Base-by-base conservation (phyloP, 139 green algal genomes). In the Closterium sp. region DNA sequence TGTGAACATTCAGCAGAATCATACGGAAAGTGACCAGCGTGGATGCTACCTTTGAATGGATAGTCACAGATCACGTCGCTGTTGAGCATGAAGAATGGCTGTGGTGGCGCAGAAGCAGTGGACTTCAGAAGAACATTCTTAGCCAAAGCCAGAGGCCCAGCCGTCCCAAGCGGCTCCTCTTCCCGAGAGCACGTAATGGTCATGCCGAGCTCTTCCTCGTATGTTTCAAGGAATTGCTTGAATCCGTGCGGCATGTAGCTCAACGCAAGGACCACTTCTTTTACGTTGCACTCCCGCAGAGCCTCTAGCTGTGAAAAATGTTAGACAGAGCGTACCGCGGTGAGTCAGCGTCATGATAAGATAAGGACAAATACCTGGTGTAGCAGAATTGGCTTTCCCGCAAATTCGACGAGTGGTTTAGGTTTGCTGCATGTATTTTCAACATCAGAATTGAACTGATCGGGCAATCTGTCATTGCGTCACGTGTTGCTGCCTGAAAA, bases 301-400 rank as follows among this genome's bases (percentile, higher is more conserved):
- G 97, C 97, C 96, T 99, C 88, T 16, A 93, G 88, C 88, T 89
- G 19, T 86, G 69, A 66, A 32, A 9, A 91, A 87, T 33, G 31
- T 35, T 21, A 33, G 23, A 87, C 84, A 87, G 21, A 34, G 7
- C 28, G 9, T 21, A 35, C 84, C 31, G 25, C 84, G 32, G 23
- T 87, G 9, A 87, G n/a, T 87, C 31, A 33, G 31, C 32, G 84
- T 21, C 31, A 30, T 33, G 31, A 23, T 12, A 87, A 87, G 12
- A 33, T 33, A 2, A 33, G 7, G 32, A 87, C 84, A 34, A 98
- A 95, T 30, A 99, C 98, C 92, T 99, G 97, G 91, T 99, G 97
- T n/a, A 98, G 95, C 87, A 99, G 98, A 97, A 99, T 99, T 28
- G 98, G 98, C 94, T 98, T 99, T 95, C 99, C 99, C 7, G 94